Evolutionary conservation across 345 rosid species (phyloP), one percentile per base, ranked within the genome.

Genomic region (Moricandia moricandioides): DNA sequence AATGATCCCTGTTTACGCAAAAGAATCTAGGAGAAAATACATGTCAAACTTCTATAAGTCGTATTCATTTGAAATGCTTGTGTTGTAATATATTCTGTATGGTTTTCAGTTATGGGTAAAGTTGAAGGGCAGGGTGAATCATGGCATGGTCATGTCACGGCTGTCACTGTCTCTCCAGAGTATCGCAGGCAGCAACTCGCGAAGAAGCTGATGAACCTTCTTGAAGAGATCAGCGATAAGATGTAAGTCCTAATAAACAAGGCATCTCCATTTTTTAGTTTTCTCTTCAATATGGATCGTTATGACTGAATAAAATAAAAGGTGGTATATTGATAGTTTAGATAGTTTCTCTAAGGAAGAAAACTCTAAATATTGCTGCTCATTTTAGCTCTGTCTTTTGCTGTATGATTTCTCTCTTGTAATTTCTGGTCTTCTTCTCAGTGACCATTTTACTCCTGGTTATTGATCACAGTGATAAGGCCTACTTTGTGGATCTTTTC

Each of bases 121-220:
- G 95, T 91, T 18, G 97, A 92, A 87, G 99, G 97, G 62, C 97
- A 91, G 27, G 99, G 98, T 64, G 98, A 92, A 79, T 92, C 96
- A 5, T 96, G 98, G 98, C 98, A 96, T 69, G 98, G 99, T 45
- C 99, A 89, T 76, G 98, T 92, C 13, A 96, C 97, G 12, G 99
- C 98, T 2, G 97, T 92, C 29, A 92, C 99, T 18, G 97, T 92
- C 30, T 86, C 97, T 16, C 83, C 93, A 29, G 96, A 96, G 35
- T 96, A 90, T 69, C 87, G 97, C 55, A 85, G 98, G 85, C 96
- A 88, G 83, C 94, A 89, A 69, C 85, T 96, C 43, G 97, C 98
- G 9, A 89, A 90, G 84, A 92, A 89, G 74, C 86, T 90, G 52
- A 89, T 91, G 98, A 91, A 91, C 82, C 86, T 89, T 76, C 82